phyloP scores from a whole-genome alignment of 2,329 filamentous ascomycete species.

The Lojkania enalia region DNA sequence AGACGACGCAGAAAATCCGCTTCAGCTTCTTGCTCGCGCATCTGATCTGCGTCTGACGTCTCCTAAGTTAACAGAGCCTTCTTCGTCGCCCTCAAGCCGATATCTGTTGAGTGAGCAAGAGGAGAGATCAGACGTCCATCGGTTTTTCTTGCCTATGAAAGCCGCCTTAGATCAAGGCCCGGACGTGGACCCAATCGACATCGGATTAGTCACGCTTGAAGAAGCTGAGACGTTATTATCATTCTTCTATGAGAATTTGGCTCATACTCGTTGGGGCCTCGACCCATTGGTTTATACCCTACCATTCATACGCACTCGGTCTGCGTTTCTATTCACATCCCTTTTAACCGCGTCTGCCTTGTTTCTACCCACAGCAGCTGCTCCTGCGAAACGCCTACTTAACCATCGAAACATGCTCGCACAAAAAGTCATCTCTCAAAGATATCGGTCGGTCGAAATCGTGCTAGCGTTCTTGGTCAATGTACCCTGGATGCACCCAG shows the following conservation, averaged over 20 bases:
- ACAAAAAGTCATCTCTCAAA: constrained; percentile 62
- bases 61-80: constrained; percentile 25
- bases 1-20: constrained; percentile 74
- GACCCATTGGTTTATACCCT: constrained; percentile 69
- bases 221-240: constrained; percentile 67
- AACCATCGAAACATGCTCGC: constrained; percentile 67
- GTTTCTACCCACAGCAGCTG: constrained; percentile 65
- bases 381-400: constrained; percentile 67
- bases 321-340: constrained; percentile 72
- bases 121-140: constrained; percentile 57
- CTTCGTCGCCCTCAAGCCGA: constrained; percentile 33
- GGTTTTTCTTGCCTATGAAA: constrained; percentile 68
- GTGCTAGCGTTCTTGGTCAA: constrained; percentile 76
- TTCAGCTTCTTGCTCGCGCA: constrained; percentile 72
- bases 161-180: constrained; percentile 65
- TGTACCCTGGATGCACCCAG: constrained; percentile 74
- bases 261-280: constrained; percentile 74
- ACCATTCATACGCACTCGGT: constrained; percentile 67
- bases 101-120: constrained; percentile 38
- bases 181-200: constrained; percentile 69
- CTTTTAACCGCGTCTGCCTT: constrained; percentile 69
- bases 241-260: constrained; percentile 71
- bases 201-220: constrained; percentile 67
- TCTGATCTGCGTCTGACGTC: constrained; percentile 67
- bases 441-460: constrained; percentile 72